Base-by-base conservation (phyloP, 2,329 filamentous ascomycete genomes). In the Xylaria sp. region DNA sequence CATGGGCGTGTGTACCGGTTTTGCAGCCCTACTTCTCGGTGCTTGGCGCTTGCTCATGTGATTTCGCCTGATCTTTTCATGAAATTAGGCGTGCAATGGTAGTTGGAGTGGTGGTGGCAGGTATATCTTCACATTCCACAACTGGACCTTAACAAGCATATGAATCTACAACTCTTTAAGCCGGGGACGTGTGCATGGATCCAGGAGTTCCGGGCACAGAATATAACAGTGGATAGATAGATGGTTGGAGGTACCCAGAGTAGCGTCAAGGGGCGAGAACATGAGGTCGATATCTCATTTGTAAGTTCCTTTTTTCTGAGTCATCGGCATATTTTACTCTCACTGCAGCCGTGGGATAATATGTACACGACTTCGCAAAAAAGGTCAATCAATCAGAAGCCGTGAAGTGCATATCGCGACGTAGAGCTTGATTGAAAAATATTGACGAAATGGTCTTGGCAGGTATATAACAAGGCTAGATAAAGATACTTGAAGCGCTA, bases 1-100 rank as follows among this genome's bases (percentile, higher is more conserved):
- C 74, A 98, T 98, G 91, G 94, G 91, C 78, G 93, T 92, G 48
- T 89, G 88, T 76, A 91, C 89, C 0, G 89, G 89, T 78, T 91
- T 90, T 65, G 89, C 89, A 1, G 90, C 90, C 20, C 79, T 92
- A 76, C 78, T 91, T 78, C 83, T 92, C 74, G 90, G 90, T 90
- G 89, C 89, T 72, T 92, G 90, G 90, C 85, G 90, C 74, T 79
- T 92, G 79, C 84, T 92, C 75, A 91, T 91, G 89, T 92, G 64
- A 76, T 33, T 3, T 10, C n/a, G 3, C 39, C 49, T 25, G 7
- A 18, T 23, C 13, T 46, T 20, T 13, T 5, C 28, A 23, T 33
- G n/a, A 18, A 15, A 48, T 20, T 6, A 39, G 28, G 20, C n/a
- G 46, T 43, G 36, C 15, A 43, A 48, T 1, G 13, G 39, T 28